Evolutionary conservation across 2,329 filamentous ascomycete genomes (phyloP).

Genomic region (Emericellopsis atlantica): DNA sequence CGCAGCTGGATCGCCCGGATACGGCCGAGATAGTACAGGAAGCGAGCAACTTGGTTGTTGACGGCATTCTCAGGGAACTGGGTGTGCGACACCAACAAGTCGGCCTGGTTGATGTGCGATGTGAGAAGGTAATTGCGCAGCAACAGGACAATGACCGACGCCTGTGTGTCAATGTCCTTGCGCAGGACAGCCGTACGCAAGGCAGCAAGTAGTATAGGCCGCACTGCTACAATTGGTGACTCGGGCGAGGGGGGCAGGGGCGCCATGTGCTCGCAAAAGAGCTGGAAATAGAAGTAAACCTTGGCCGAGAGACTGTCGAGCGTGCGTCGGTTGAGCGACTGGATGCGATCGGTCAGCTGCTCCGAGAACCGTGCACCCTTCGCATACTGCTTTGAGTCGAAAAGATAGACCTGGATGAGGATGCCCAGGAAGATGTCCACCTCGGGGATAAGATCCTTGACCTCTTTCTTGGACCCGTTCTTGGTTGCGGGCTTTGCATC

Average conservation of each 20-base stretch:
- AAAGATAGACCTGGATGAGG: constrained; percentile 74
- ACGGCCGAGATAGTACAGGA: constrained; percentile 92
- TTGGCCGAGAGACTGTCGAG: constrained; percentile 88
- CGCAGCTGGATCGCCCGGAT: constrained; percentile 93
- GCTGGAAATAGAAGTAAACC: constrained; percentile 94
- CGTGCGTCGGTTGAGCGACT: constrained; percentile 82
- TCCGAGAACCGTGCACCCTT: constrained; percentile 76
- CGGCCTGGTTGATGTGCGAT: constrained; percentile 92
- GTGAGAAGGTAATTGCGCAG: constrained; percentile 93
- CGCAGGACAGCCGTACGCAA: constrained; percentile 90
- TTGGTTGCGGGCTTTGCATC: constrained; percentile 45
- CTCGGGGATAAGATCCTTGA: constrained; percentile 73
- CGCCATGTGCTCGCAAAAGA: constrained; percentile 86
- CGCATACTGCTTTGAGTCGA: constrained; percentile 72
- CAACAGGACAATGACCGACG: constrained; percentile 85
- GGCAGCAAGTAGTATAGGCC: constrained; percentile 74
- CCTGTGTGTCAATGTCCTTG: constrained; percentile 96
- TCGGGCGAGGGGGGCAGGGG: constrained; percentile 81
- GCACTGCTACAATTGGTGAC: constrained; percentile 75
- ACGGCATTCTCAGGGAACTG: constrained; percentile 88
- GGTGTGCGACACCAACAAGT: constrained; percentile 89
- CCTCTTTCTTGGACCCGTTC: constrained; percentile 48
- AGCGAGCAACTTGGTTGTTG: constrained; percentile 96
- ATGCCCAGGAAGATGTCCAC: constrained; percentile 83
- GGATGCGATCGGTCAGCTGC: constrained; percentile 71